Base-by-base conservation (phyloP, 225 moss, liverwort and hornwort species). In the Climacium dendroides region DNA sequence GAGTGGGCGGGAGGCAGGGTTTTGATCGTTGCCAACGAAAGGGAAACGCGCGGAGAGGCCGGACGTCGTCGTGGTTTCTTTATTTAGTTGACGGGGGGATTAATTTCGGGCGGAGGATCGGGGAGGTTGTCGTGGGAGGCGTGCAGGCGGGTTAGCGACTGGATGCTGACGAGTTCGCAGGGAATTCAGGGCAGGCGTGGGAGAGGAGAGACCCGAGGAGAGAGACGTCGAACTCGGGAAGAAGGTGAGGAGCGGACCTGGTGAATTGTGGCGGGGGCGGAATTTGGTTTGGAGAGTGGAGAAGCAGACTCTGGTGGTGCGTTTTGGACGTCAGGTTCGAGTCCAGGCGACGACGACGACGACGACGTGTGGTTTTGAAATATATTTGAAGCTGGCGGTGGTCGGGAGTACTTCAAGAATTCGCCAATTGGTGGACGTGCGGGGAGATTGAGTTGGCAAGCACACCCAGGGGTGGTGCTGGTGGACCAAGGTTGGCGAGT, bases 401-500 rank as follows among this genome's bases (percentile, higher is more conserved):
- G 83, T 69, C 52, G 74, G 24, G 69, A 80, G 86, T n/a, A 39
- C 39, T 83, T 62, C 57, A 26, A 48, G 87, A 85, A 85, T 82
- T 65, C 65, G 84, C 47, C 81, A 93, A 88, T 93, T 93, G 91
- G 87, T 86, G 83, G 58, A 66, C 74, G 70, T 43, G 62, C 76
- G 54, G 48, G 74, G 82, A 71, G 83, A n/a, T 28, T 59, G 79
- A 60, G 89, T 89, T 82, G 87, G 75, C 63, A 63, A 84, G 89
- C 85, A 69, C 80, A 50, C 76, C 86, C 34, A 24, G 55, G 75
- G 58, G 78, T 78, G 80, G 76, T 79, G 85, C 85, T 78, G 85
- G 81, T 85, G 82, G 82, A 52, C 87, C 71, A 91, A 87, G 89
- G 80, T 97, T 94, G 95, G 90, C 91, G 90, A 87, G 90, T 86